A percentile compares a stretch with the other conserved stretches of the same genome.
phyloP scores from a whole-genome alignment of 2,329 filamentous ascomycete genomes.

The Periconia macrospinosa region DNA sequence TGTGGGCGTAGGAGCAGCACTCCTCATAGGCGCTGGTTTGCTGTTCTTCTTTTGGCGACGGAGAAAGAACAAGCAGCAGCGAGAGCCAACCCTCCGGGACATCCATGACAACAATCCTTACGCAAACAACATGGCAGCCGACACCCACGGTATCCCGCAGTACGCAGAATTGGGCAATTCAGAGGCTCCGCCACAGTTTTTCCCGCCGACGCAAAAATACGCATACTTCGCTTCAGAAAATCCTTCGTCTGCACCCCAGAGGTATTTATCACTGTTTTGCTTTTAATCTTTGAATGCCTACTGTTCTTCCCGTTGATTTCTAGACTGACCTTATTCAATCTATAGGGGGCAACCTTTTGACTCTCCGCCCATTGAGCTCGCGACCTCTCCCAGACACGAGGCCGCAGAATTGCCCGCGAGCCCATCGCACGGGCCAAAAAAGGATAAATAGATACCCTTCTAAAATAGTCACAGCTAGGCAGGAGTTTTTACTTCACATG shows the following conservation, averaged over 20 bases:
- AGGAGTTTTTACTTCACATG: background rate
- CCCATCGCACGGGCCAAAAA: background rate
- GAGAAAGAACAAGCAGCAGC: constrained; percentile 2
- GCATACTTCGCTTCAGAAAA: constrained; percentile 4
- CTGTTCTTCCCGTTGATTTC: background rate
- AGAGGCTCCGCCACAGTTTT: background rate
- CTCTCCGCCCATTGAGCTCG: constrained; percentile 1
- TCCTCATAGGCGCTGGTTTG: constrained; percentile 6
- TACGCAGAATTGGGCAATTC: background rate
- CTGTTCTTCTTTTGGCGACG: constrained; percentile 15
- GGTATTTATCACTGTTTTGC: background rate
- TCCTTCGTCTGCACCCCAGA: background rate
- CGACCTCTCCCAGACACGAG: background rate
- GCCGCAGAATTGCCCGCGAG: constrained; percentile 10
- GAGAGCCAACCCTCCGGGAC: background rate
- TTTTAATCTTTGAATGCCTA: background rate
- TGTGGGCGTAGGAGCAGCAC: constrained; percentile 11
- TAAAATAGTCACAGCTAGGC: background rate
- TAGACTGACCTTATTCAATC: background rate
- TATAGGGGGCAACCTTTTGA: background rate
- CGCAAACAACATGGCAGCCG: background rate
- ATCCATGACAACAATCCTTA: background rate
- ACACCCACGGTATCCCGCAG: background rate
- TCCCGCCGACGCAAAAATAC: constrained; percentile 4
- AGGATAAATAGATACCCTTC: background rate